Percentiles rank a stretch among this genome's conserved stretches.
Evolutionary conservation across 163 green algal genomes (phyloP).

Genomic region (Scenedesmus sp.): DNA sequence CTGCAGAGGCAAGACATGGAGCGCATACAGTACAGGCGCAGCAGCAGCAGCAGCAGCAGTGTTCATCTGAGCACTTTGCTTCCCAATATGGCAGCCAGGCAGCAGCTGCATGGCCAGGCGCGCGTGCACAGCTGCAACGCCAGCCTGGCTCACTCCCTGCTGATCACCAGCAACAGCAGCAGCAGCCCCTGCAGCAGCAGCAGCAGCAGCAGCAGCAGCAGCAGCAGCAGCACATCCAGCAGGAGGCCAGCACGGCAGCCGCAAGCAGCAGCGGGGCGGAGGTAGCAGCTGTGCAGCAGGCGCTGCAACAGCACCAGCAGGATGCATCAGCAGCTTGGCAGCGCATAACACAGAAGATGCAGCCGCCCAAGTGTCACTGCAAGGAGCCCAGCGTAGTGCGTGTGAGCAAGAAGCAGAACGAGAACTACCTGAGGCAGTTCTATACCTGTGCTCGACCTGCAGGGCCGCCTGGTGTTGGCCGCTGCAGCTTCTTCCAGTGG

Average conservation of each 20-base stretch:
- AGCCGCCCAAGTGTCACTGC: slow-evolving; percentile 67
- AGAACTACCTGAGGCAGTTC: slow-evolving; percentile 70
- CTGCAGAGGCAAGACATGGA: background rate
- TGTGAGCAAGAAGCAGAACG: slow-evolving; percentile 57
- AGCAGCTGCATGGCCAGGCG: background rate
- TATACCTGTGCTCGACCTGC: slow-evolving; percentile 75
- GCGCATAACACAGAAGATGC: slow-evolving; percentile 62
- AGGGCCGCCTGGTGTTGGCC: slow-evolving; percentile 68
- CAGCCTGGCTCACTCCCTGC: too few species aligned
- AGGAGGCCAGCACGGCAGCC: background rate
- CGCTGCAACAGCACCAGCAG: background rate
- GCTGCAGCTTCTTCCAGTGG: slow-evolving; percentile 69
- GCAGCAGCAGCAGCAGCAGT: background rate
- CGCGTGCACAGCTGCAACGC: too few species aligned
- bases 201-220: background rate
- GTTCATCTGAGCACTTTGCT: background rate
- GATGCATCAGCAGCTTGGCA: slow-evolving; percentile 59
- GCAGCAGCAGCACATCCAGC: background rate
- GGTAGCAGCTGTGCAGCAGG: slow-evolving; percentile 20
- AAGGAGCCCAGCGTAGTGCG: slow-evolving; percentile 67
- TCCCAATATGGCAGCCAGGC: background rate
- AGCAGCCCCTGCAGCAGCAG: slow-evolving; percentile 37
- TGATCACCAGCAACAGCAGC: background rate
- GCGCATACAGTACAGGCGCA: background rate
- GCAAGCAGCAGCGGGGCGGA: background rate